Evolutionary conservation across 2,329 filamentous ascomycete genomes (phyloP).

Genomic region (Phialemoniopsis sp.): DNA sequence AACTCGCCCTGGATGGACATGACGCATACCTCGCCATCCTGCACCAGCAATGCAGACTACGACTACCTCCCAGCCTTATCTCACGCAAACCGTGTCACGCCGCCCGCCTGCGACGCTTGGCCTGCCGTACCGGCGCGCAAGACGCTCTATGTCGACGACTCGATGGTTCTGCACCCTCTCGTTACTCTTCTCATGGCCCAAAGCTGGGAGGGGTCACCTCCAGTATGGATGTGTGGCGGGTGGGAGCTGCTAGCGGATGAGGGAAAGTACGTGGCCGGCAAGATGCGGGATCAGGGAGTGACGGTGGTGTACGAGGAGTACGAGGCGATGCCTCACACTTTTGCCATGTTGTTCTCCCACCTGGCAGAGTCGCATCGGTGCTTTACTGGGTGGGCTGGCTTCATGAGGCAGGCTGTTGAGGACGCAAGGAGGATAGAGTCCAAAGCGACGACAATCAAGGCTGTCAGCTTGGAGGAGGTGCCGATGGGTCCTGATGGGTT

Average conservation of each 20-base stretch:
- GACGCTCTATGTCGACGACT: slow-evolving; percentile 51
- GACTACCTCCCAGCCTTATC: slow-evolving; percentile 53
- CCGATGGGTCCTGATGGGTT: slow-evolving; percentile 37
- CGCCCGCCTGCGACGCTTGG: slow-evolving; percentile 49
- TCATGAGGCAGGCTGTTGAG: slow-evolving; percentile 35
- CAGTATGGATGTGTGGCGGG: slow-evolving; percentile 64
- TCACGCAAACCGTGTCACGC: slow-evolving; percentile 17
- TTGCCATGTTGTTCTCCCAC: slow-evolving; percentile 51
- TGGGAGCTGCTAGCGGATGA: slow-evolving; percentile 72
- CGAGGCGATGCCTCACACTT: slow-evolving; percentile 78
- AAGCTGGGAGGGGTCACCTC: slow-evolving; percentile 60
- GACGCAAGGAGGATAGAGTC: slow-evolving; percentile 16
- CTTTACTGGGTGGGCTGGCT: slow-evolving; percentile 50
- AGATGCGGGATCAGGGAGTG: slow-evolving; percentile 53
- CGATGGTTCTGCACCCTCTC: slow-evolving; percentile 60
- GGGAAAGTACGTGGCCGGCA: slow-evolving; percentile 52
- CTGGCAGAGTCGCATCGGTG: slow-evolving; percentile 44
- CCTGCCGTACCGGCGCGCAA: slow-evolving; percentile 49
- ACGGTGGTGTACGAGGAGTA: slow-evolving; percentile 66
- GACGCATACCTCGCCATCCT: slow-evolving; percentile 56
- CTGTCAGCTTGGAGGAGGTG: slow-evolving; percentile 46
- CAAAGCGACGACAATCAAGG: slow-evolving; percentile 40
- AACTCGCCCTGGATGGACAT: slow-evolving; percentile 72
- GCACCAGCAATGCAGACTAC: slow-evolving; percentile 45
- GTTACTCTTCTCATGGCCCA: slow-evolving; percentile 55